A percentile compares a stretch with the other conserved stretches of the same genome.
These are phyloP conservation scores for Stenogyne calaminthoides DNA, from an alignment of 305 asterid species.

Conservation along the genomic window DNA sequence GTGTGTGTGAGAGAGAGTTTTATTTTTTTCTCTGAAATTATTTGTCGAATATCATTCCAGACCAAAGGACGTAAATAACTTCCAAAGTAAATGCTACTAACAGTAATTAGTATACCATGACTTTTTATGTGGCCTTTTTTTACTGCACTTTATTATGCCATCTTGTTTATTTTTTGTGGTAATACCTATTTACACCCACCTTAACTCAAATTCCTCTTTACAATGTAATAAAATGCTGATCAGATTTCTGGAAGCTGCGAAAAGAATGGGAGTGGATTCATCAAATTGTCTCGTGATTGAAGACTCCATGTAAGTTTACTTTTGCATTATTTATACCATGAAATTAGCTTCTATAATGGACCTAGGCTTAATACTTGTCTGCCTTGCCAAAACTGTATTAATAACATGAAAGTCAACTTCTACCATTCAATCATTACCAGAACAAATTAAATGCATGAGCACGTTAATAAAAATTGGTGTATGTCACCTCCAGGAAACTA, in stretches of 20 bases:
- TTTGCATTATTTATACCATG: conserved; percentile 13
- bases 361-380: background rate
- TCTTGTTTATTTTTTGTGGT: conserved; percentile 16
- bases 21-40: background rate
- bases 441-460: background rate
- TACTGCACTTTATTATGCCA: background rate
- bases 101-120: background rate
- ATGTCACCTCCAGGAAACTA: no score
- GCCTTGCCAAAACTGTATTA: background rate
- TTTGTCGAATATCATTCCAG: conserved; percentile 10
- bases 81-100: background rate
- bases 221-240: conserved; percentile 27
- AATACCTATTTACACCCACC: background rate
- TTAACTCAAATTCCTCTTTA: background rate
- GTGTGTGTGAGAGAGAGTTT: background rate
- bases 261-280: conserved; percentile 67
- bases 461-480: background rate
- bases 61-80: background rate
- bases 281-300: conserved; percentile 84
- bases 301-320: conserved; percentile 73
- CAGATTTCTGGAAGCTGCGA: conserved; percentile 96
- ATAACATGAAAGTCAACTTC: background rate
- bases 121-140: conserved; percentile 14
- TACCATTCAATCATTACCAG: background rate
- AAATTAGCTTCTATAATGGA: background rate